phyloP scores from a whole-genome alignment of 768 basidiomycete genomes.

The Serendipita sp. region DNA sequence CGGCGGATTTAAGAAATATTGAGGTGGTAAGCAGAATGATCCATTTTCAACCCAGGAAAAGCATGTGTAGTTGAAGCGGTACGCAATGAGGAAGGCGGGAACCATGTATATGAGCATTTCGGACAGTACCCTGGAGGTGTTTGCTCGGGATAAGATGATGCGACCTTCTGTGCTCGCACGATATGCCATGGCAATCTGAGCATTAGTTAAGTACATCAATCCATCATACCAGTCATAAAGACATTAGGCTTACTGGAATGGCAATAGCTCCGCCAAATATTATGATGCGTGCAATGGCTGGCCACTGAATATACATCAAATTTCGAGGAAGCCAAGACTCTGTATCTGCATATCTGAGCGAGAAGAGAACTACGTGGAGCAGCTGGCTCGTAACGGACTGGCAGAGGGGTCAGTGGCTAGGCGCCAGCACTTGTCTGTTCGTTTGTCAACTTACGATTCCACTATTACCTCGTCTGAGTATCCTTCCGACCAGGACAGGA shows the following conservation, averaged over 20 bases:
- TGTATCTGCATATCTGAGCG: background rate
- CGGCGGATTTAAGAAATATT: too few relatives aligned
- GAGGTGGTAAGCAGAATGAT: too few relatives aligned
- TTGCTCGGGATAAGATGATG: background rate
- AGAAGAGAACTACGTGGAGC: background rate
- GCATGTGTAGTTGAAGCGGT: background rate
- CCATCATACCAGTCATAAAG: background rate
- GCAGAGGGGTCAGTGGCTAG: too few relatives aligned
- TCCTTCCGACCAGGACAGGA: too few relatives aligned
- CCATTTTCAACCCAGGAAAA: background rate
- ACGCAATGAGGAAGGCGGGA: background rate
- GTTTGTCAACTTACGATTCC: too few relatives aligned
- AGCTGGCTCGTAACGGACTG: background rate
- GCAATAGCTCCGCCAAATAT: too few relatives aligned
- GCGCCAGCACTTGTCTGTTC: too few relatives aligned
- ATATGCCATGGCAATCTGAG: too few relatives aligned
- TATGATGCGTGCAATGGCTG: background rate
- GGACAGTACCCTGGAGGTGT: background rate
- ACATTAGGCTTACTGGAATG: too few relatives aligned
- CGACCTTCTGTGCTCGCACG: too few relatives aligned
- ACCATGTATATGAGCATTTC: background rate
- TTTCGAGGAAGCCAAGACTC: background rate
- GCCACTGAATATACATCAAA: background rate
- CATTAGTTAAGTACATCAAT: too few relatives aligned
- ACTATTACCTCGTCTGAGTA: too few relatives aligned